A percentile compares a stretch with the other conserved stretches of the same genome.
These are phyloP conservation scores for Xerocomellus chrysenteron DNA, from an alignment of 768 basidiomycete genomes.

Conservation along the genomic window DNA sequence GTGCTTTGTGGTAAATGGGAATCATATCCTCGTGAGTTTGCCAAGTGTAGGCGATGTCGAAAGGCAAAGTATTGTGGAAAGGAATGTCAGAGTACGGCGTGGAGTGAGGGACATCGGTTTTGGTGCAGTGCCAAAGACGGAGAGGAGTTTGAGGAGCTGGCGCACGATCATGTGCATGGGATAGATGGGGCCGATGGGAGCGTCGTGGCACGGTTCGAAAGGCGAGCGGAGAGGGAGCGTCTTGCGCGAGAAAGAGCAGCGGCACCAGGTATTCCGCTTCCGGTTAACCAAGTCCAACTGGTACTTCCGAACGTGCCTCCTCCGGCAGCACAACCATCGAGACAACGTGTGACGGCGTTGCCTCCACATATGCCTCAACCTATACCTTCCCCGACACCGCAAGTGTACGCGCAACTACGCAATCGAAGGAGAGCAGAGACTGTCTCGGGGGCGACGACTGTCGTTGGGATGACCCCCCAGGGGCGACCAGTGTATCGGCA, in stretches of 20 bases:
- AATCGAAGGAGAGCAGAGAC: conserved; percentile 36
- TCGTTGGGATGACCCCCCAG: conserved; percentile 27
- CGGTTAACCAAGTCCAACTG: conserved; percentile 14
- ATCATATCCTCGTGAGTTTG: conserved; percentile 88
- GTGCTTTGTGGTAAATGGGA: conserved; percentile 98
- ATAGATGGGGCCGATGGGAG: conserved; percentile 12
- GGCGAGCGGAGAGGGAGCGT: conserved; percentile 40
- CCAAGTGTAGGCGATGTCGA: conserved; percentile 91
- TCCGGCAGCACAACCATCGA: conserved; percentile 19
- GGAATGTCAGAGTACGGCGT: conserved; percentile 93
- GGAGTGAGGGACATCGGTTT: conserved; percentile 95
- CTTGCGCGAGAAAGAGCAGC: conserved; percentile 25
- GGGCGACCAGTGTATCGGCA: conserved; percentile 31
- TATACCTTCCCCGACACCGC: conserved; percentile 20
- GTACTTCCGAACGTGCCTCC: conserved; percentile 14
- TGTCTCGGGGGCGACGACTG: conserved; percentile 31
- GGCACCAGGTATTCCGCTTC: conserved; percentile 10
- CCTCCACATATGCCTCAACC: conserved; percentile 26
- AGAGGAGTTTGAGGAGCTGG: conserved; percentile 40
- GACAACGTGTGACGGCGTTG: conserved; percentile 31
- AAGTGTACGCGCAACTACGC: conserved; percentile 20
- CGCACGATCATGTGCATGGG: conserved; percentile 28
- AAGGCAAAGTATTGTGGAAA: conserved; percentile 99
- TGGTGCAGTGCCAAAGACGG: conserved; percentile 78
- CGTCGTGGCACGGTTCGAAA: conserved; percentile 29